Conservation (phyloP, 768 basidiomycete genomes). For the Xanthoconium stramineum region DNA sequence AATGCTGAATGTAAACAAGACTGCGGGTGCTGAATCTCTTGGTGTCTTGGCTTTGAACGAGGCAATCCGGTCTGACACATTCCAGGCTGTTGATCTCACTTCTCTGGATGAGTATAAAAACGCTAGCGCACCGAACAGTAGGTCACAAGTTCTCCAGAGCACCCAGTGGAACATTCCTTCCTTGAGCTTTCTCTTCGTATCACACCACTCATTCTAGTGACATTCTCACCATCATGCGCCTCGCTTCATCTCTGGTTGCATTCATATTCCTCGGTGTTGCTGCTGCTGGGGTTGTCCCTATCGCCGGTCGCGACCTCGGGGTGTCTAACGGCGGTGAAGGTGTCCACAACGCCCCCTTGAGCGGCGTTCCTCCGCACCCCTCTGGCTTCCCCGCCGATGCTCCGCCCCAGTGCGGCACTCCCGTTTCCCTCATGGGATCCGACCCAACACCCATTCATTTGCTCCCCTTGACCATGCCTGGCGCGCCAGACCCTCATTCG, state of each 20-base stretch:
- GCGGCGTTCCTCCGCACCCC: background rate
- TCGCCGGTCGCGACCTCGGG: background rate
- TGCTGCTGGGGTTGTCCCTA: constrained; percentile 4
- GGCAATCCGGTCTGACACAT: background rate
- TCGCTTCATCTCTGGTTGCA: background rate
- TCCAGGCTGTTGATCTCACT: background rate
- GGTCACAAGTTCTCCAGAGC: background rate
- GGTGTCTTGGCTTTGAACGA: background rate
- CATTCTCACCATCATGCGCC: constrained; percentile 7
- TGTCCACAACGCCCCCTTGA: background rate
- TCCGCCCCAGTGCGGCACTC: background rate
- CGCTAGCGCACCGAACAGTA: background rate
- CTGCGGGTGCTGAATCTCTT: constrained; percentile 7
- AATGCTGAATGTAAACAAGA: background rate
- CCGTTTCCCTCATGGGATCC: background rate
- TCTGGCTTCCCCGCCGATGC: background rate
- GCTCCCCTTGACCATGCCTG: background rate
- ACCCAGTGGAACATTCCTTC: background rate
- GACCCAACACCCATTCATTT: background rate
- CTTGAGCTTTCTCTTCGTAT: background rate
- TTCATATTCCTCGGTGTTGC: constrained; percentile 4
- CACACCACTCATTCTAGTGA: too few relatives aligned
- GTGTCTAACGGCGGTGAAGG: background rate
- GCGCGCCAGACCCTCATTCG: background rate
- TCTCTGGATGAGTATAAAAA: constrained; percentile 7